Conservation (phyloP, 2,329 filamentous ascomycete species). For the Madurella fahalii region DNA sequence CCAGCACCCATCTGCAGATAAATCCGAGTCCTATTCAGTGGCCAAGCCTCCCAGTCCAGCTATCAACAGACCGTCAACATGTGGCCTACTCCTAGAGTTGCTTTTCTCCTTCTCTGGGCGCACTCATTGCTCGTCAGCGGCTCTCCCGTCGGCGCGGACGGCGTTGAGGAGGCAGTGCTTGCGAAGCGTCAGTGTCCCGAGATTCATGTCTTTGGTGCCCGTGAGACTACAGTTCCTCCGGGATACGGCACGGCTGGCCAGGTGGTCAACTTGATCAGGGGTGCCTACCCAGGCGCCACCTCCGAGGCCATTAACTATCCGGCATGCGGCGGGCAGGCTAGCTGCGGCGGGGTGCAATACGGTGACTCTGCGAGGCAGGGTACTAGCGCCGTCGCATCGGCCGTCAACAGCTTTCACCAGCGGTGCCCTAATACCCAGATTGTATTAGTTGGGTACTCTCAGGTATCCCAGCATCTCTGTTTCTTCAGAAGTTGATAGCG, state of each 20-base stretch:
- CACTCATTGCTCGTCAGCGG: constrained; percentile 25
- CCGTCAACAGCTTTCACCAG: constrained; percentile 52
- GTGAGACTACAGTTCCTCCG: constrained; percentile 44
- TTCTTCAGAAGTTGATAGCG: not conserved
- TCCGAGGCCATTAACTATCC: constrained; percentile 49
- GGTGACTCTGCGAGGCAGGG: constrained; percentile 52
- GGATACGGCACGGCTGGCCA: constrained; percentile 43
- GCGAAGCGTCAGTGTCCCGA: constrained; percentile 38
- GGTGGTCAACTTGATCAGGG: constrained; percentile 43
- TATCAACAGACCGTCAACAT: constrained; percentile 14
- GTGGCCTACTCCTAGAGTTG: constrained; percentile 27
- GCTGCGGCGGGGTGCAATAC: constrained; percentile 53
- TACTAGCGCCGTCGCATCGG: constrained; percentile 50
- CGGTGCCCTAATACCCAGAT: constrained; percentile 55
- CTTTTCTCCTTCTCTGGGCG: constrained; percentile 23
- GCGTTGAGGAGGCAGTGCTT: constrained; percentile 14
- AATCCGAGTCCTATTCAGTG: not conserved
- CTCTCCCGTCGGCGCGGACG: constrained; percentile 21
- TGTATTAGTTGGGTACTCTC: constrained; percentile 60
- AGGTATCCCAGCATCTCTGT: constrained; percentile 35
- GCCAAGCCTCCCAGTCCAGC: not conserved
- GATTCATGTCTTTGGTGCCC: constrained; percentile 48
- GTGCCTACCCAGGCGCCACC: constrained; percentile 42
- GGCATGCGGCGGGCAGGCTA: constrained; percentile 54
- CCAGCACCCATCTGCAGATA: not conserved